These are phyloP conservation scores for Hypoxylon sp. DNA, from an alignment of 2,329 filamentous ascomycete genomes.

Conservation along the genomic window DNA sequence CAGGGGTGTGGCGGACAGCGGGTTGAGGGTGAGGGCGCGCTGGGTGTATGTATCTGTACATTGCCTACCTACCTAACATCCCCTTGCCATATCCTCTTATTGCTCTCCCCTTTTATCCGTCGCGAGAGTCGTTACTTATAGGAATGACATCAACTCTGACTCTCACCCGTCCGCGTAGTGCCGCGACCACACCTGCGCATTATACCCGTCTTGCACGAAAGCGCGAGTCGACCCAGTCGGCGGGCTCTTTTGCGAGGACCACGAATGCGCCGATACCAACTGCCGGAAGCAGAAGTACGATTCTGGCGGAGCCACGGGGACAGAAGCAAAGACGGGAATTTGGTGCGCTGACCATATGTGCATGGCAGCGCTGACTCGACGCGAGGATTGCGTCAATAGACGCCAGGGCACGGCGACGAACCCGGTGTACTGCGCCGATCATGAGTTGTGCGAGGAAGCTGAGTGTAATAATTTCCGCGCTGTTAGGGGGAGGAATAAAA, in stretches of 20 bases:
- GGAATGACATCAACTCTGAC: background rate
- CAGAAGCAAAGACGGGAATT: background rate
- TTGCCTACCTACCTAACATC: background rate
- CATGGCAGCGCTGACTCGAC: slow-evolving; percentile 32
- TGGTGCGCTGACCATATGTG: slow-evolving; percentile 48
- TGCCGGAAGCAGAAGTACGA: slow-evolving; percentile 36
- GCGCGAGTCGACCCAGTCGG: slow-evolving; percentile 37
- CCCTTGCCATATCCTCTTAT: no score
- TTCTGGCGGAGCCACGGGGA: background rate
- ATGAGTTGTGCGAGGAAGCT: slow-evolving; percentile 34
- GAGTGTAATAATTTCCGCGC: slow-evolving; percentile 36
- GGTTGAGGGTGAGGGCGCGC: slow-evolving; percentile 31
- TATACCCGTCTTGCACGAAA: slow-evolving; percentile 33
- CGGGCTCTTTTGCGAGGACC: slow-evolving; percentile 48
- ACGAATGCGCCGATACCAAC: slow-evolving; percentile 42
- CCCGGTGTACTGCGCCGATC: slow-evolving; percentile 42
- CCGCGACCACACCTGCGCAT: slow-evolving; percentile 42
- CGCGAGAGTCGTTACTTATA: no score
- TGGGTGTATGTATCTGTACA: slow-evolving; percentile 9
- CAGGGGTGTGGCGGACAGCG: slow-evolving; percentile 36
- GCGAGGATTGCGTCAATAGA: slow-evolving; percentile 38
- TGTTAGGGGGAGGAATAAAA: slow-evolving; percentile 19
- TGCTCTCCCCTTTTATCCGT: no score
- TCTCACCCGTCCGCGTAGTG: slow-evolving; percentile 3
- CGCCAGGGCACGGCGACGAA: slow-evolving; percentile 39